Evolutionary conservation across 2,329 filamentous ascomycete species (phyloP).

Genomic region (Botrytis aclada): DNA sequence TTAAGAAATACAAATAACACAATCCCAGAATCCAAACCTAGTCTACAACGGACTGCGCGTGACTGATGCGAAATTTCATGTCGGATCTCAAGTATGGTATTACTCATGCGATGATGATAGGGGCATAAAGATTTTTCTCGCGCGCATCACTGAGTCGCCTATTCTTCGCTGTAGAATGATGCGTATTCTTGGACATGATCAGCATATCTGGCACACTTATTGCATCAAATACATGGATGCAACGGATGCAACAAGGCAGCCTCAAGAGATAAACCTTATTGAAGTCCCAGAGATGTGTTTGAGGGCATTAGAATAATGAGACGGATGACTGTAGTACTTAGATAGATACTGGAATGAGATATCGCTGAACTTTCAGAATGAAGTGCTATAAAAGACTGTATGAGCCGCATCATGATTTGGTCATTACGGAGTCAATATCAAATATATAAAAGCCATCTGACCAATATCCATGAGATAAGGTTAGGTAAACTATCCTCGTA

Average conservation of each 20-base stretch:
- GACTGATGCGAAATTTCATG: neutral
- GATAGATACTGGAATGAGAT: neutral
- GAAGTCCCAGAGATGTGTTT: neutral
- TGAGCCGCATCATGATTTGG: neutral
- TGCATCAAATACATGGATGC: neutral
- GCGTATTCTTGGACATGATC: neutral
- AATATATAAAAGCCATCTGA: neutral
- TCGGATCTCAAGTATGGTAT: neutral
- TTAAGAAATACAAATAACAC: neutral
- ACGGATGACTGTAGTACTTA: neutral
- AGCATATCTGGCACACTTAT: neutral
- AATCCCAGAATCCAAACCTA: neutral
- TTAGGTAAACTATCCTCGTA: neutral
- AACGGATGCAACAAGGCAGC: neutral
- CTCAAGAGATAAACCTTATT: neutral
- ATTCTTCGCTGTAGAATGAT: neutral
- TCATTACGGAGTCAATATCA: too few relatives aligned
- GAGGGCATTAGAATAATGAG: neutral
- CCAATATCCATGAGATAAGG: neutral
- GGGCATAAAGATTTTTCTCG: too few relatives aligned
- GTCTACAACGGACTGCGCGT: neutral
- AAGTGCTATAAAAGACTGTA: neutral
- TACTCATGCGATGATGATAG: neutral
- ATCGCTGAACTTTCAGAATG: neutral
- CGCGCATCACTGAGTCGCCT: neutral